phyloP scores from a whole-genome alignment of 2,329 filamentous ascomycete species.

The Claviceps humidiphila region DNA sequence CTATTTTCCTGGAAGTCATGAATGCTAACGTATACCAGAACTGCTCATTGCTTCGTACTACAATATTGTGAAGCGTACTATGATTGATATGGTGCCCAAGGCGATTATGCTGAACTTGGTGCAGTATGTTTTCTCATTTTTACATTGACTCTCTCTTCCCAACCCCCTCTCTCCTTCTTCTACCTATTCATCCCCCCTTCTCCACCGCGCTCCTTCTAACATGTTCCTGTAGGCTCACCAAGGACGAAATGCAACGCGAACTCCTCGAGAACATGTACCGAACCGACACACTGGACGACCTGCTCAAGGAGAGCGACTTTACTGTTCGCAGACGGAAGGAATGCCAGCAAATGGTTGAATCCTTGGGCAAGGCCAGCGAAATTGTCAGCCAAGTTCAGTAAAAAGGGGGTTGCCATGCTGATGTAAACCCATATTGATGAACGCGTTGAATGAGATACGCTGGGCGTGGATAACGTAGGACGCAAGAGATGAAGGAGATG shows the following conservation, averaged over 20 bases:
- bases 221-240: conserved; percentile 55
- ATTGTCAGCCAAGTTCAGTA: conserved; percentile 77
- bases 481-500: not conserved
- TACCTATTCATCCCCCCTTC: not conserved
- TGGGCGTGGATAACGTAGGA: not conserved
- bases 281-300: conserved; percentile 74
- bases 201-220: not conserved
- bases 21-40: conserved; percentile 37
- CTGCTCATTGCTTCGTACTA: conserved; percentile 93
- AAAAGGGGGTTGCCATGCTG: conserved; percentile 2
- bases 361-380: conserved; percentile 75
- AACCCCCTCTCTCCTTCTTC: not conserved
- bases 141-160: too few species aligned
- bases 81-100: conserved; percentile 99
- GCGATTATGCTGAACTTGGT: conserved; percentile 97
- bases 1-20: not conserved
- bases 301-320: conserved; percentile 97
- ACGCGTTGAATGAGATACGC: not conserved
- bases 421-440: not conserved
- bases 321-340: conserved; percentile 90
- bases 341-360: conserved; percentile 98
- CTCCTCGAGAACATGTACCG: conserved; percentile 97
- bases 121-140: conserved; percentile 49
- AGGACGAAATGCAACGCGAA: conserved; percentile 97
- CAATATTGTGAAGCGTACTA: conserved; percentile 93